Evolutionary conservation across 2,329 filamentous ascomycete genomes (phyloP), one percentile per base, ranked within the genome.

Genomic region (Aspergillus eucalypticola): DNA sequence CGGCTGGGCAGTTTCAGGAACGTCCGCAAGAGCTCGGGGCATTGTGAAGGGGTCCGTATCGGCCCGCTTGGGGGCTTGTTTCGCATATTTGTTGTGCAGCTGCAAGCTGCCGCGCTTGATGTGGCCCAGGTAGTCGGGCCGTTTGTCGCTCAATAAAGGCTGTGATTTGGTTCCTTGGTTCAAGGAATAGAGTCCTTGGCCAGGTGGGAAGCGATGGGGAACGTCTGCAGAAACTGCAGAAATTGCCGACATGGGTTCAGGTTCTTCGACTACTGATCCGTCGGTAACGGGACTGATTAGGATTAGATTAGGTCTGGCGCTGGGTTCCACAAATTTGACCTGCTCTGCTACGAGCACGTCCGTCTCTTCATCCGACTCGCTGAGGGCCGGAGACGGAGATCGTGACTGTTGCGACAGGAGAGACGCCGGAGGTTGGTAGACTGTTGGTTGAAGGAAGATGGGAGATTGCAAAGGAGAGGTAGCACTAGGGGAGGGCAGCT

Each of bases 271-370:
- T 23, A 54, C 39, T 15, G 53, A 41, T 7, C 53, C 38, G 42
- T 64, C 60, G 11, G 66, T 54, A 17, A 68, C 60, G 8, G 73
- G 67, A 32, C 70, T 73, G 59, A 76, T 75, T 56, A 71, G 65
- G 38, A 76, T 69, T 59, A 76, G 50, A 27, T 67, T 71, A 21
- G 73, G 73, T 52, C 69, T 71, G 38, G 70, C 65, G 6, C 58
- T 60, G 5, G 73, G 73, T 58, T 72, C 71, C 50, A 69, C 67
- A 44, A 72, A 65, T 3, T 67, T 73, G 55, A 76, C 67, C 60
- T 72, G 67, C 61, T 72, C 69, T 5, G 73, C 73, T 25, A 73
- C 67, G 49, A 71, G 68, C 19, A 76, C 65, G 52, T 74, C 73
- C 17, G 70, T 67, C 5, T 72, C 68, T 29, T 76, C 73, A 46